These are phyloP conservation scores for Trichoderma asperellum DNA, from an alignment of 2,329 filamentous ascomycete genomes.

Conservation along the genomic window DNA sequence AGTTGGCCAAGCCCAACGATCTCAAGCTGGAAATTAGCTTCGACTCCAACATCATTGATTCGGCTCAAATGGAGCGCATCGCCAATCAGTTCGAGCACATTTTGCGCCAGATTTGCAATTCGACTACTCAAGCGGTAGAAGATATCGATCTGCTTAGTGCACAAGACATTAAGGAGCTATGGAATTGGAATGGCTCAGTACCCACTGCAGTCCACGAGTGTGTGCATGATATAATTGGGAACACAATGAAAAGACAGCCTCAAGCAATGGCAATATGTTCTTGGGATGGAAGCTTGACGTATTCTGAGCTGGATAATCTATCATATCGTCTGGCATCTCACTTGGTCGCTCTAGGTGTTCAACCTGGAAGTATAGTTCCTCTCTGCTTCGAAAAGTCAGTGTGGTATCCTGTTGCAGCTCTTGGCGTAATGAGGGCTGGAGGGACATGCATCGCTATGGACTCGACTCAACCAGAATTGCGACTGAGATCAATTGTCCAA, in stretches of 20 bases:
- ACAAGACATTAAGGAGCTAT: slow-evolving; percentile 32
- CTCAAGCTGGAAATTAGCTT: slow-evolving; percentile 24
- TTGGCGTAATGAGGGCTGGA: slow-evolving; percentile 36
- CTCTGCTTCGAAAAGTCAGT: slow-evolving; percentile 37
- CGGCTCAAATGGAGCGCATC: slow-evolving; percentile 24
- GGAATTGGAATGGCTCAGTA: slow-evolving; percentile 31
- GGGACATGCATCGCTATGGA: slow-evolving; percentile 38
- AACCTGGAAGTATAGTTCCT: slow-evolving; percentile 34
- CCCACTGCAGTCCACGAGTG: slow-evolving; percentile 31
- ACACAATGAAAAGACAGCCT: slow-evolving; percentile 30
- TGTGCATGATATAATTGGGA: slow-evolving; percentile 31
- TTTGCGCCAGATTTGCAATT: slow-evolving; percentile 21
- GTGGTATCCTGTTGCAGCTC: slow-evolving; percentile 34
- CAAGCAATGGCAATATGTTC: slow-evolving; percentile 33
- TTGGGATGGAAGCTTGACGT: slow-evolving; percentile 45
- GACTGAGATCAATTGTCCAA: slow-evolving; percentile 30
- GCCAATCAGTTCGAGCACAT: slow-evolving; percentile 28
- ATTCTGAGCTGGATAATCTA: slow-evolving; percentile 41
- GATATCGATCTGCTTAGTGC: slow-evolving; percentile 28
- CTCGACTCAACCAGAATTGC: slow-evolving; percentile 30
- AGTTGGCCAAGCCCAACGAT: neutral
- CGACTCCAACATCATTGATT: slow-evolving; percentile 25
- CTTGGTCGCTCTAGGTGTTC: slow-evolving; percentile 34
- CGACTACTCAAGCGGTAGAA: slow-evolving; percentile 10
- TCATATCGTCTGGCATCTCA: slow-evolving; percentile 29